Base-by-base conservation (phyloP, 2,329 filamentous ascomycete genomes). In the Didymellaceae sp. region DNA sequence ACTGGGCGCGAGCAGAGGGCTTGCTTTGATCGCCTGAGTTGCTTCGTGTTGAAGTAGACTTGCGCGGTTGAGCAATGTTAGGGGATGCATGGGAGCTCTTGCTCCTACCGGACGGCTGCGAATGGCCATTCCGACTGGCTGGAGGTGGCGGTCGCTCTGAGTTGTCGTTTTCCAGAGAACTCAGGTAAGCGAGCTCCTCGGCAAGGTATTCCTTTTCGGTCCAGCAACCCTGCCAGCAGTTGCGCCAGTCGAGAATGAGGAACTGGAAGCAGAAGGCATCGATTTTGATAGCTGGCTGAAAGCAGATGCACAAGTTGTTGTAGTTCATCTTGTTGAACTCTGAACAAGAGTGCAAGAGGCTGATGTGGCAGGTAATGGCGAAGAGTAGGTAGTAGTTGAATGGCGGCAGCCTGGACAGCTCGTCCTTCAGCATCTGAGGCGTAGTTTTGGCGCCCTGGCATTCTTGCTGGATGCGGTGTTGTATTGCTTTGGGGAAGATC, bases 321-420 rank as follows among this genome's bases (percentile, higher is more conserved):
- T 93, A 96, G 70, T 96, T 91, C 93, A 97, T 97, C 78, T 96
- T 96, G 82, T 97, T 97, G 78, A 93, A 92, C 58, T 95, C 90
- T 18, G 91, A 89, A 72, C 96, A 93, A 1, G 90, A 91, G 62
- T 96, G 86, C 8, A 97, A 82, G 20, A 97, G 82, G 64, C 91
- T 96, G 39, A 97, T 86, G 66, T 97, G 93, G 74, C 93, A 97
- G 25, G 93, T 97, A 63, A 97, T 96, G 64, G 93, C 93, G 71
- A 97, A 97, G 5, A 97, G 85, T 11, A 97, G 87, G 69, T 97
- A 97, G 76, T 97, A 97, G 76, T 97, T 96, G 80, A 94, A 97
- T 0, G 93, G 93, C 6, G 93, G 90, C n/a, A 97, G 81, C 62
- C 90, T 92, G 1, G 93, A 96, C 2, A 97, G 84, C 73, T 96